Evolutionary conservation across 345 rosid species (phyloP), one percentile per base, ranked within the genome.

Genomic region (Eucalyptus regnans): DNA sequence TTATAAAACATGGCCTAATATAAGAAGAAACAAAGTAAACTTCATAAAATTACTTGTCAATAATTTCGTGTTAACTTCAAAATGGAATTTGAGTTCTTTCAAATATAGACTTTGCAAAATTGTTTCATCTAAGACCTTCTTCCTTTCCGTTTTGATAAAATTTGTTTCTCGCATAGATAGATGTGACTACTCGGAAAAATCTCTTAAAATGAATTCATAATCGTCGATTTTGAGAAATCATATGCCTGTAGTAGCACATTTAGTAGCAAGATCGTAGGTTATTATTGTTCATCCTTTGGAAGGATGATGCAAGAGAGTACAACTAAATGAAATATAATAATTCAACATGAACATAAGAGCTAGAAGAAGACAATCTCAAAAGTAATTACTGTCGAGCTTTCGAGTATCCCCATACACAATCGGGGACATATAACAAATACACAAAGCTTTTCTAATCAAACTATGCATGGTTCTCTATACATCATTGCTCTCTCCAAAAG

Each of bases 51-150:
- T 62, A 6, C 37, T 62, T 13, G 71, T 62, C 37, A 7, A 29
- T 62, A 62, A 29, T 62, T 62, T 62, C 9, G 0, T 64, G 18
- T 13, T 64, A 62, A 51, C 56, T 51, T 51, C 56, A 51, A 13
- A 62, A 62, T 6, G 33, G 18, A 62, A 29, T 62, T 27, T 62
- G 33, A 29, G 17, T 62, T 29, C 33, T 14, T 29, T 62, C 18
- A 0, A 29, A 62, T 62, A 62, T 12, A 4, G 71, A 62, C 33
- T n/a, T 64, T 1, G 0, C 0, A 14, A 2, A 64, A n/a, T 64
- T 64, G 33, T 29, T 64, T 29, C 71, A 12, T 62, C 9, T 4
- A 64, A 4, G 18, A n/a, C 37, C 9, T 27, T 29, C 71, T 64
- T 64, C 37, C 37, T 64, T 64, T n/a, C 18, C 71, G 14, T 0